phyloP scores from a whole-genome alignment of 345 rosid species.

The Theobroma cacao region DNA sequence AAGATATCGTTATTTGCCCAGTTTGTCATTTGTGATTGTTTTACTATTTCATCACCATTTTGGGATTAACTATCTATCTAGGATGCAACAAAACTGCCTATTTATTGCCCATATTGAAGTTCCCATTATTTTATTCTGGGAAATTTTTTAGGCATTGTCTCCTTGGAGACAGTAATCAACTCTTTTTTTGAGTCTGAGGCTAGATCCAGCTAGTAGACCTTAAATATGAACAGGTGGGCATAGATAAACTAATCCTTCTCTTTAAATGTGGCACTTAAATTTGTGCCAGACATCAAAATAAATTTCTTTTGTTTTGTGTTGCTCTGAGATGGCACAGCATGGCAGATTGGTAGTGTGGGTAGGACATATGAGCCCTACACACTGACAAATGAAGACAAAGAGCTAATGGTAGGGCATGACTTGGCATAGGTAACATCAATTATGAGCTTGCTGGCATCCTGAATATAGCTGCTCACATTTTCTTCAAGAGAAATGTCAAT shows the following conservation, averaged over 20 bases:
- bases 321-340: not conserved
- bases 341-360: not conserved
- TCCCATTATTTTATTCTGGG: not conserved
- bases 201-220: not conserved
- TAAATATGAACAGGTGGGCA: not conserved
- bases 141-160: not conserved
- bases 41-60: not conserved
- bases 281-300: not conserved
- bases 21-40: not conserved
- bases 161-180: too few species aligned
- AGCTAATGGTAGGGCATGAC: not conserved
- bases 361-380: constrained; percentile 1
- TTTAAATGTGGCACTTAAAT: not conserved
- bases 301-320: not conserved
- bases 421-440: not conserved
- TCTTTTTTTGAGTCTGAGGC: too few species aligned
- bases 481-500: not conserved
- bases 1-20: not conserved
- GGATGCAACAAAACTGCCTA: not conserved
- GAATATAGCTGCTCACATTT: not conserved
- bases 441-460: not conserved
- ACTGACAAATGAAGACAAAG: constrained; percentile 10
- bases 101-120: not conserved
- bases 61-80: not conserved
- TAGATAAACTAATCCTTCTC: not conserved